Percentiles rank a stretch among this genome's conserved stretches.
Evolutionary conservation across 108 stramenopile genomes (phyloP).

Genomic region (Craspedostauros australis): DNA sequence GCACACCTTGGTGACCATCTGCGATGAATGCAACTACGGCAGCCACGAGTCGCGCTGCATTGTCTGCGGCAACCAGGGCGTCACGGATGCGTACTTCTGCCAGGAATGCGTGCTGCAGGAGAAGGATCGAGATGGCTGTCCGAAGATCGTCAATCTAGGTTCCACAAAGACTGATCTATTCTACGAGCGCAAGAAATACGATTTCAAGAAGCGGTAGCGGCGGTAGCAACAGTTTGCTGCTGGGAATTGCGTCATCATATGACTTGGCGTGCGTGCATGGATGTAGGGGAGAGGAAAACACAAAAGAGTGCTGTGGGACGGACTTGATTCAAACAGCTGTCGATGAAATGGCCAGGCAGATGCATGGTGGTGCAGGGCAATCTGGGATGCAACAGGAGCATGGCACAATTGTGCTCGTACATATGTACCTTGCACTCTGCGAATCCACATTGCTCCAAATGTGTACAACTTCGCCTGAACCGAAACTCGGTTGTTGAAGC

Average conservation of each 20-base stretch:
- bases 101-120: constrained; percentile 93
- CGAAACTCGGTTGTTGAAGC: too few species aligned
- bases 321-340: background rate
- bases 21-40: constrained; percentile 99
- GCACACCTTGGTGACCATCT: constrained; percentile 81
- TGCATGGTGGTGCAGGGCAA: background rate
- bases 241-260: background rate
- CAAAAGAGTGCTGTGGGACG: background rate
- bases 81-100: constrained; percentile 99
- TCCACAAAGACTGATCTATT: constrained; percentile 94
- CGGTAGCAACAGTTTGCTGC: background rate
- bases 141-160: constrained; percentile 98
- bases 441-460: too few species aligned
- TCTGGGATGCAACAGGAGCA: background rate
- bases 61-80: constrained; percentile 93
- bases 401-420: background rate
- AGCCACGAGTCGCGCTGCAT: constrained; percentile 92
- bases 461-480: too few species aligned
- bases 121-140: constrained; percentile 98
- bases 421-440: too few species aligned
- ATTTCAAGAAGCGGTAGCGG: constrained; percentile 79
- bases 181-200: constrained; percentile 98
- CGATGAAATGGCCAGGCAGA: background rate
- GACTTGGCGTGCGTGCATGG: too few species aligned
- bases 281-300: background rate